phyloP scores from a whole-genome alignment of 768 basidiomycete species.

The Naganishia friedmannii region DNA sequence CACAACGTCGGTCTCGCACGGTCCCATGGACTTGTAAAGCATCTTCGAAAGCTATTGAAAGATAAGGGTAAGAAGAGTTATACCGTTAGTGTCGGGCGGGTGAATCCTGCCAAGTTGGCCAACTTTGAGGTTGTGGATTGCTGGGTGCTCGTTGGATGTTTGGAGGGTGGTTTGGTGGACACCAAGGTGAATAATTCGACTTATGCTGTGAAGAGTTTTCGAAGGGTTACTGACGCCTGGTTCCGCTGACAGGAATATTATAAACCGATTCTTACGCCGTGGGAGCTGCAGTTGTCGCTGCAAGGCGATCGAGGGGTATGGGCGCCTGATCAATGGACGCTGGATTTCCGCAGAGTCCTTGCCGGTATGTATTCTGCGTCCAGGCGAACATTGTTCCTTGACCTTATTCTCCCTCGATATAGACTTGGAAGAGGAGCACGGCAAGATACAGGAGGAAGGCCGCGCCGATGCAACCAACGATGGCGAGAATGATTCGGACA shows the following conservation, averaged over 20 bases:
- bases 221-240: slow-evolving; percentile 49
- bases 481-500: slow-evolving; percentile 57
- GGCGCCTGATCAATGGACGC: slow-evolving; percentile 59
- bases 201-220: slow-evolving; percentile 60
- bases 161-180: slow-evolving; percentile 73
- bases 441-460: slow-evolving; percentile 14
- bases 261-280: slow-evolving; percentile 88
- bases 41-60: slow-evolving; percentile 69
- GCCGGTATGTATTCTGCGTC: slow-evolving; percentile 37
- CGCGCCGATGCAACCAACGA: slow-evolving; percentile 16
- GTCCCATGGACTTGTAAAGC: slow-evolving; percentile 78
- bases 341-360: slow-evolving; percentile 64
- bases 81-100: slow-evolving; percentile 89
- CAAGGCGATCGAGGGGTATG: slow-evolving; percentile 66
- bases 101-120: slow-evolving; percentile 88
- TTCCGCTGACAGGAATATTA: slow-evolving; percentile 68
- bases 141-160: slow-evolving; percentile 90
- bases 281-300: slow-evolving; percentile 79
- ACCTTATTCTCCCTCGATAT: neutral
- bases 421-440: slow-evolving; percentile 25
- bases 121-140: slow-evolving; percentile 97
- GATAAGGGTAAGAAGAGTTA: slow-evolving; percentile 81
- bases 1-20: slow-evolving; percentile 88
- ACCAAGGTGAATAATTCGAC: slow-evolving; percentile 34
- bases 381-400: neutral